Conservation (phyloP, 2,329 filamentous ascomycete genomes). For the Thelonectria olida region DNA sequence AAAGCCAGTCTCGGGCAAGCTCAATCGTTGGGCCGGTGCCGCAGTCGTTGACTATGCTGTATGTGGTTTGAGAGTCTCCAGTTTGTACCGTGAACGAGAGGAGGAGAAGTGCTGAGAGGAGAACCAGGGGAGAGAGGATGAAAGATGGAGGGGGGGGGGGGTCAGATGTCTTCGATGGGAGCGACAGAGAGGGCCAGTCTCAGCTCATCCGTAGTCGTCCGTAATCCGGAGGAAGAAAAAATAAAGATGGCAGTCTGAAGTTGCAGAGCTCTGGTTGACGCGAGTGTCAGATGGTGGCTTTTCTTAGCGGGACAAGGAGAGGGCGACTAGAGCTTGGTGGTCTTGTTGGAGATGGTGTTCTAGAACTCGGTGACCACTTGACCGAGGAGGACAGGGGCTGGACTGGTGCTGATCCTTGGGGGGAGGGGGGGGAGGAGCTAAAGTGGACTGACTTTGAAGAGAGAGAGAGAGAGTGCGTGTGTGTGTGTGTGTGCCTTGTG, state of each 20-base stretch:
- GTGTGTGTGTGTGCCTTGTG: too few relatives aligned
- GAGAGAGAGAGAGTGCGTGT: too few relatives aligned
- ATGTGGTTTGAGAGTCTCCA: slow-evolving; percentile 26
- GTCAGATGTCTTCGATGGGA: slow-evolving; percentile 2
- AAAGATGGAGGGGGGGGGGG: background rate
- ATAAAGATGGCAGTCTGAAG: background rate
- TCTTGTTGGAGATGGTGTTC: slow-evolving; percentile 12
- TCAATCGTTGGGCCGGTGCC: slow-evolving; percentile 21
- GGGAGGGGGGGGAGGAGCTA: background rate
- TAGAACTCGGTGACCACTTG: slow-evolving; percentile 13
- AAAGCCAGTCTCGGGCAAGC: slow-evolving; percentile 20
- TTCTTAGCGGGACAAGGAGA: slow-evolving; percentile 2
- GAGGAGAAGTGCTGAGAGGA: background rate
- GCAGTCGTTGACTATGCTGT: slow-evolving; percentile 6
- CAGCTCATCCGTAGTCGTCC: background rate
- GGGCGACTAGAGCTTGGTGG: slow-evolving; percentile 1
- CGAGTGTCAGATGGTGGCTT: slow-evolving; percentile 18
- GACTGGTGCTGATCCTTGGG: slow-evolving; percentile 4
- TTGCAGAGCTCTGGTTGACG: background rate
- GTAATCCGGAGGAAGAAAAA: background rate
- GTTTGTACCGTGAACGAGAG: slow-evolving; percentile 24
- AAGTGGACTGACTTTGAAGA: slow-evolving; percentile 9
- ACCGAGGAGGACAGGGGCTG: slow-evolving; percentile 17
- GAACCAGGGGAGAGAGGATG: background rate
- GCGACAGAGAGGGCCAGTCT: too few relatives aligned